Conservation (phyloP, 345 rosid genomes). For the Citrus medica region DNA sequence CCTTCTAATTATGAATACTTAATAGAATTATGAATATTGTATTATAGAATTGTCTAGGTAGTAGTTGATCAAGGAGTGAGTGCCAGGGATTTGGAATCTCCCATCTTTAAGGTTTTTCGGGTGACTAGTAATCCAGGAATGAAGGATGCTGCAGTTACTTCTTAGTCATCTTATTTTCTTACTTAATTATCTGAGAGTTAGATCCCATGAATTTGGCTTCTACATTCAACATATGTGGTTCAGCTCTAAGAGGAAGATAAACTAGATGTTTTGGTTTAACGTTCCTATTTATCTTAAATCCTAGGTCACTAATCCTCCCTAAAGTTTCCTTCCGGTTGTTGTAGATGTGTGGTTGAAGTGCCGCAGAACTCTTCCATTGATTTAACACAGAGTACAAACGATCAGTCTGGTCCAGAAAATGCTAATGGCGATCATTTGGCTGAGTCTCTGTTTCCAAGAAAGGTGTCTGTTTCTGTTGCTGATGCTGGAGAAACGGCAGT, state of each 20-base stretch:
- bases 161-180: constrained; percentile 3
- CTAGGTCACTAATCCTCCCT: constrained; percentile 6
- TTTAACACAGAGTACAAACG: constrained; percentile 36
- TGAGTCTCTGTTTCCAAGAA: constrained; percentile 56
- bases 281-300: not conserved
- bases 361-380: constrained; percentile 39
- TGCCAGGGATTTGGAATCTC: not conserved
- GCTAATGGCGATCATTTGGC: constrained; percentile 37
- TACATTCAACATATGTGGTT: not conserved
- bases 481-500: constrained; percentile 95
- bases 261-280: not conserved
- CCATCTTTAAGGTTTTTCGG: not conserved
- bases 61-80: not conserved
- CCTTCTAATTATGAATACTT: not conserved
- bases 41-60: not conserved
- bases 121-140: not conserved
- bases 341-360: constrained; percentile 62
- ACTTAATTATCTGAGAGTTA: not conserved
- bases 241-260: not conserved
- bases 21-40: not conserved
- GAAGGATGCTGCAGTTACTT: not conserved
- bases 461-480: constrained; percentile 75
- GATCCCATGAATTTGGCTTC: not conserved
- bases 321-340: constrained; percentile 18
- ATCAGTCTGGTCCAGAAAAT: constrained; percentile 35